Conservation (phyloP, 495 filamentous ascomycete genomes). For the Parathielavia appendiculata region DNA sequence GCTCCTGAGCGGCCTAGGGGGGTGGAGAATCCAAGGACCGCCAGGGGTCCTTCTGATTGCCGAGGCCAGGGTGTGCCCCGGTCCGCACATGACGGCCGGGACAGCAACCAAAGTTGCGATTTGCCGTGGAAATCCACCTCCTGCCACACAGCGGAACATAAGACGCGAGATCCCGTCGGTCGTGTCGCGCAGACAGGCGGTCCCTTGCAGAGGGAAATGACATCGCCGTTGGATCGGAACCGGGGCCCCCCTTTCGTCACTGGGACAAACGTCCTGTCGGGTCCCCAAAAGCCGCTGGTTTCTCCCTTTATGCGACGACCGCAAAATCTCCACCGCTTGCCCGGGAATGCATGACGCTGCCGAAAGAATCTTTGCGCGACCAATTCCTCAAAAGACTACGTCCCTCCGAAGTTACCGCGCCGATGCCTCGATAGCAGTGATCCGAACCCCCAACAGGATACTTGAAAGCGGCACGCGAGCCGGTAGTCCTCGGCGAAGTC, state of each 20-base stretch:
- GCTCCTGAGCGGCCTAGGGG: slow-evolving; percentile 16
- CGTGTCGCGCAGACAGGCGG: slow-evolving; percentile 17
- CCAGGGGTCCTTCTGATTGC: slow-evolving; percentile 25
- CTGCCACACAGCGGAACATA: slow-evolving; percentile 9
- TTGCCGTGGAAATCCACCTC: slow-evolving; percentile 5
- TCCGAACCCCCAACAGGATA: background rate
- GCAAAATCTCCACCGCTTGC: slow-evolving; percentile 19
- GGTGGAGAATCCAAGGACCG: slow-evolving; percentile 18
- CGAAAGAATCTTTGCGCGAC: slow-evolving; percentile 5
- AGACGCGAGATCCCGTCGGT: slow-evolving; percentile 14
- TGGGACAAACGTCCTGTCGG: slow-evolving; percentile 18
- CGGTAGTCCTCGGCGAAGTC: background rate
- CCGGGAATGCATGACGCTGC: background rate
- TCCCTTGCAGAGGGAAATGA: slow-evolving; percentile 22
- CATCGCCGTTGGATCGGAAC: slow-evolving; percentile 10
- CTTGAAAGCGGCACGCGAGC: background rate
- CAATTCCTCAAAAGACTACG: background rate
- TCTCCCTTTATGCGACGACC: slow-evolving; percentile 7
- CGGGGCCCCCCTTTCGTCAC: slow-evolving; percentile 14
- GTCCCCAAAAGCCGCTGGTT: slow-evolving; percentile 22
- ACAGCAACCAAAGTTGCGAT: background rate
- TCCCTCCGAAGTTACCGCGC: background rate
- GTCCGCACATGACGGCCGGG: slow-evolving; percentile 16
- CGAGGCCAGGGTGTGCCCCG: slow-evolving; percentile 13
- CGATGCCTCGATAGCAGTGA: background rate